phyloP scores from a whole-genome alignment of 306 rosid genomes.

The Cercis canadensis region DNA sequence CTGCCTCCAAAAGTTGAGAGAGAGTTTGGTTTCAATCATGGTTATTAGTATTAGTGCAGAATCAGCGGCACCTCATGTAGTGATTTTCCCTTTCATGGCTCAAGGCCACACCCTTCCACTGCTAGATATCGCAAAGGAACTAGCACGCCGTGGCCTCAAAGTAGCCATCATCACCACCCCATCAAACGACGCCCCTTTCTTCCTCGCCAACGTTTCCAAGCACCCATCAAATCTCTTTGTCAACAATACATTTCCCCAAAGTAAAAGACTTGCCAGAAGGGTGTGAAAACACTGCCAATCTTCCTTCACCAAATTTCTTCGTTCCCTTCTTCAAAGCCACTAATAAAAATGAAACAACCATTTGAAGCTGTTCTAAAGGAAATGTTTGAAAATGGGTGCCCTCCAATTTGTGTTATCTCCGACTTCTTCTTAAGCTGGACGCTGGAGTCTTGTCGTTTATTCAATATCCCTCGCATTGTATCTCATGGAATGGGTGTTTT shows the following conservation, averaged over 20 bases:
- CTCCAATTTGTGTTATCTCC: conserved; percentile 39
- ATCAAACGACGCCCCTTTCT: conserved; percentile 29
- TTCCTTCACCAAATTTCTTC: conserved; percentile 27
- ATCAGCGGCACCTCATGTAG: conserved; percentile 12
- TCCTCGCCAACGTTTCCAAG: neutral
- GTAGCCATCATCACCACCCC: conserved; percentile 41
- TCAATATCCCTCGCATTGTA: conserved; percentile 29
- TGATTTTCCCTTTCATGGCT: conserved; percentile 44
- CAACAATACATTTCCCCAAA: conserved; percentile 34
- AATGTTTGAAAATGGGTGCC: conserved; percentile 16
- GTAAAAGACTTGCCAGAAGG: conserved; percentile 32
- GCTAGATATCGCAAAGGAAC: conserved; percentile 35
- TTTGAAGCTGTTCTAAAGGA: conserved; percentile 21
- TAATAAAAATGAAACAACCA: conserved; percentile 13
- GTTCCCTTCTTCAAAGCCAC: conserved; percentile 28
- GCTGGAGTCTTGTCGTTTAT: conserved; percentile 14
- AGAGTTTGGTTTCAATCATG: neutral
- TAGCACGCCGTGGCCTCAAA: conserved; percentile 23
- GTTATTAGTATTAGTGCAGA: neutral
- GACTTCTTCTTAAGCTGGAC: conserved; percentile 42
- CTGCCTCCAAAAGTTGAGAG: neutral
- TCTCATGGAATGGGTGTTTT: conserved; percentile 36
- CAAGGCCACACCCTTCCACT: conserved; percentile 47
- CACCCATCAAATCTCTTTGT: conserved; percentile 7
- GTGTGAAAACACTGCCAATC: conserved; percentile 36